Evolutionary conservation across 1,284 basidiomycete species (phyloP), one percentile per base, ranked within the genome.

Genomic region (Pseudozyma flocculosa): DNA sequence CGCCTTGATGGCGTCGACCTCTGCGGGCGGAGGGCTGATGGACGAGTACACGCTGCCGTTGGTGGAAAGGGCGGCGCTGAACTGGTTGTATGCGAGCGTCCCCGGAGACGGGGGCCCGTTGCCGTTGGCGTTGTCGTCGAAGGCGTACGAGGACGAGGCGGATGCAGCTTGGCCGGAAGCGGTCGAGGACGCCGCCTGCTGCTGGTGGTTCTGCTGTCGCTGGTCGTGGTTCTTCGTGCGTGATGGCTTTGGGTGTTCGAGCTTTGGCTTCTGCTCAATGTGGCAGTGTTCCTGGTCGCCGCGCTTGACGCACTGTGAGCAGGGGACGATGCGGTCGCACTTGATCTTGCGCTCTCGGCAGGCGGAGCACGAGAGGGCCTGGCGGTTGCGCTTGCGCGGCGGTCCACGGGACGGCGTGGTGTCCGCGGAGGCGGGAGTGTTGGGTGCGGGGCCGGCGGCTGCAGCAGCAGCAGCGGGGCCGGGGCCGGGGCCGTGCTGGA

Each of bases 261-360:
- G 45, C 29, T 61, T 63, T 17, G 61, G 65, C 48, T 64, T 64
- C 21, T 67, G 67, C 36, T 71, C 72, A 45, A 74, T 61, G 26
- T 60, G 60, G 39, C 72, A 74, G 22, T 52, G 55, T 15, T 63
- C 53, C 36, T 59, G 66, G 47, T 74, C 72, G 40, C 70, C 75
- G 17, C 75, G 56, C 46, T 76, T 75, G 59, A 70, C 53, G 50
- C 75, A 78, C 37, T 74, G 74, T 11, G 68, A 62, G 47, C 75
- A 78, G 1, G 75, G 75, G 8, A 70, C 63, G 14, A 64, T 61
- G 3, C 75, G 64, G 40, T 70, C 64, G 36, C 74, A 76, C 37
- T 74, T 73, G 56, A 76, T 73, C 54, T 76, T 76, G 39, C 74
- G 64, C 44, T 76, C 72, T 24, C 73, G 48, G 45, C 70, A 75